These are phyloP conservation scores for Leccinum pachyderme DNA, from an alignment of 1,284 basidiomycete genomes.

Conservation along the genomic window DNA sequence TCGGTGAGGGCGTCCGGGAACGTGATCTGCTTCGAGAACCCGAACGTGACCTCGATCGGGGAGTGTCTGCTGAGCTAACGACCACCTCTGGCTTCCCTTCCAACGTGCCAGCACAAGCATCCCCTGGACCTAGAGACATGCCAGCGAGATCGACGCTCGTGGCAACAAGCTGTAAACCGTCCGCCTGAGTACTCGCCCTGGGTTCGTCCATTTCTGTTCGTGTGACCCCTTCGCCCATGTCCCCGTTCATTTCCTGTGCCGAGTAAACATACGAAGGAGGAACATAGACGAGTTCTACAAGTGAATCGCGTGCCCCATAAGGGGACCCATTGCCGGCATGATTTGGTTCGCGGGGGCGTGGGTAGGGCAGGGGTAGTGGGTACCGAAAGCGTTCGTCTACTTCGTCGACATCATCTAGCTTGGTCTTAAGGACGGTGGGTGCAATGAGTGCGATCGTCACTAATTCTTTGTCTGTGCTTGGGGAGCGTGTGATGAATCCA, in stretches of 20 bases:
- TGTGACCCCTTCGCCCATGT: constrained; percentile 5
- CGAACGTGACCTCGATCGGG: constrained; percentile 34
- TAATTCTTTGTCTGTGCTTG: constrained; percentile 51
- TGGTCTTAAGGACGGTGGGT: constrained; percentile 89
- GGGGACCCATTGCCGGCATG: constrained; percentile 12
- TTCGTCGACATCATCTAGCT: constrained; percentile 43
- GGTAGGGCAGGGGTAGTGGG: constrained; percentile 11
- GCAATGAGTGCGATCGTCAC: constrained; percentile 94
- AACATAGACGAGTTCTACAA: constrained; percentile 50
- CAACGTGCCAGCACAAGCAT: neutral
- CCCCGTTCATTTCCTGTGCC: constrained; percentile 13
- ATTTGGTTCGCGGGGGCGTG: constrained; percentile 1
- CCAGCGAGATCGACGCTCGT: constrained; percentile 19
- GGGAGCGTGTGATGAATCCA: constrained; percentile 36
- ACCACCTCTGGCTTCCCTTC: constrained; percentile 28
- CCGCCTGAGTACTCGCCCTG: neutral
- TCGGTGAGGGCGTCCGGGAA: constrained; percentile 45
- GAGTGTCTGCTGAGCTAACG: constrained; percentile 18
- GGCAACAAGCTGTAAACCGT: constrained; percentile 2
- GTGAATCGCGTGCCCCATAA: constrained; percentile 19
- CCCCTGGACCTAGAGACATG: neutral
- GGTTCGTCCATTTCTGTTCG: neutral
- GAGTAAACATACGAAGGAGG: constrained; percentile 54
- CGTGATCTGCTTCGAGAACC: constrained; percentile 38
- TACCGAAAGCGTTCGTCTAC: constrained; percentile 16